Evolutionary conservation across 768 basidiomycete genomes (phyloP), one percentile per base, ranked within the genome.

Genomic region (Mycena polygramma): DNA sequence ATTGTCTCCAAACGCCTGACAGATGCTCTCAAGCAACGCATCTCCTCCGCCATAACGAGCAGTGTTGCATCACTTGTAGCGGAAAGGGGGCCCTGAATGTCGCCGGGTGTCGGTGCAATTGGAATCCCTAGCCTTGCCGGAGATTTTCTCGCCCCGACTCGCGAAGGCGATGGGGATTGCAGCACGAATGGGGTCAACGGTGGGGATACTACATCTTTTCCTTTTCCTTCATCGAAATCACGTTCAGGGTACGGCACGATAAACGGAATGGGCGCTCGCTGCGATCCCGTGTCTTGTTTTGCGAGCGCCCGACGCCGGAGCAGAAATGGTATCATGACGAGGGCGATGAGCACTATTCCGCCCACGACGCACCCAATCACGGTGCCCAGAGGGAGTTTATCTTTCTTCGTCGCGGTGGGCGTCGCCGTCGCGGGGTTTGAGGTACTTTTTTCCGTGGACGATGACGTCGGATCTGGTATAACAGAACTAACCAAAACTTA

Each of bases 301-400:
- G 45, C 58, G 11, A 26, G 14, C 45, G 58, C 58, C 26, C 58
- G 58, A 14, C 58, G 58, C 43, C 58, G 58, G 17, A 60, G 58
- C 22, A 60, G 22, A 26, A 48, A 48, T 14, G 45, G 43, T 26
- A 45, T 60, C 43, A 14, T 17, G 26, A 60, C 15, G 26, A 60
- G 17, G 26, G 41, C 58, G 26, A 59, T 41, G 41, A 60, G 24
- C 0, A 46, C 14, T 46, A 60, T 3, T 20, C 58, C 58, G 45
- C 58, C 58, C 19, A 60, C 19, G 41, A 60, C 26, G 41, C 58
- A 43, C 17, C 58, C 58, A 15, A 17, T 24, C 6, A 60, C 48
- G 58, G 58, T 45, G 26, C 58, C 58, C 24, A 60, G 43, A 26
- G 58, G 58, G 22, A 30, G 26, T 30, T 48, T 48, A 26, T 60